phyloP scores from a whole-genome alignment of 1,284 basidiomycete species.

The Pseudozyma sp. region DNA sequence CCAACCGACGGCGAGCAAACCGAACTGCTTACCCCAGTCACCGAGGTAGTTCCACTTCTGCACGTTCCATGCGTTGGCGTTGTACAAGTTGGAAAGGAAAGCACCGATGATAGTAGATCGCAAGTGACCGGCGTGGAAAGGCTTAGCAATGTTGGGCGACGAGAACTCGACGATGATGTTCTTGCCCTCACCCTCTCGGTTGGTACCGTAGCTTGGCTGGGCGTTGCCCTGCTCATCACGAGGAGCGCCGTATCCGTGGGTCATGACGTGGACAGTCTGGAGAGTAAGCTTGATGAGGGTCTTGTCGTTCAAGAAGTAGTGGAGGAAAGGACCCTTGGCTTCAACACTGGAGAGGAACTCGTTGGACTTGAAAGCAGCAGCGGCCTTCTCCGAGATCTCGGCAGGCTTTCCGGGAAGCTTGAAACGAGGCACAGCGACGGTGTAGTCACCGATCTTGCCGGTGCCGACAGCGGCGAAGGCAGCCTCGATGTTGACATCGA shows the following conservation, averaged over 20 bases:
- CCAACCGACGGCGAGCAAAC: constrained; percentile 89
- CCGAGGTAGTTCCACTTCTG: constrained; percentile 86
- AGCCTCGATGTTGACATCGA: constrained; percentile 73
- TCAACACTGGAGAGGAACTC: constrained; percentile 55
- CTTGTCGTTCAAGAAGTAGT: constrained; percentile 66
- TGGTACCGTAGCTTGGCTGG: constrained; percentile 65
- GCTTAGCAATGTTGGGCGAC: constrained; percentile 97
- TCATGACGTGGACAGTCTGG: constrained; percentile 81
- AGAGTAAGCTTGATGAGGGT: constrained; percentile 83
- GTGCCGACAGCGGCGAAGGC: constrained; percentile 88
- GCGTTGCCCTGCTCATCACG: constrained; percentile 54
- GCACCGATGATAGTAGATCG: constrained; percentile 97
- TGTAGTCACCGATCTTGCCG: constrained; percentile 88
- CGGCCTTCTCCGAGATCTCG: constrained; percentile 80
- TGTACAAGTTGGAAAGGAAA: constrained; percentile 91
- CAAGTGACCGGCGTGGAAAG: constrained; percentile 97
- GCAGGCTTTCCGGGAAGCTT: constrained; percentile 85
- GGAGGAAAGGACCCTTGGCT: constrained; percentile 62
- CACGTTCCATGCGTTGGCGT: constrained; percentile 92
- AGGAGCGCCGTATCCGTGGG: constrained; percentile 71
- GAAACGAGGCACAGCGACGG: constrained; percentile 90
- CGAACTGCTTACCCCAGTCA: constrained; percentile 72
- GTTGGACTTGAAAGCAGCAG: constrained; percentile 72
- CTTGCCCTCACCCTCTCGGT: constrained; percentile 63
- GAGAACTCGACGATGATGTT: constrained; percentile 80